A percentile compares a stretch with the other conserved stretches of the same genome.
phyloP scores from a whole-genome alignment of 2,329 filamentous ascomycete species.

The Pseudonectria buxi region DNA sequence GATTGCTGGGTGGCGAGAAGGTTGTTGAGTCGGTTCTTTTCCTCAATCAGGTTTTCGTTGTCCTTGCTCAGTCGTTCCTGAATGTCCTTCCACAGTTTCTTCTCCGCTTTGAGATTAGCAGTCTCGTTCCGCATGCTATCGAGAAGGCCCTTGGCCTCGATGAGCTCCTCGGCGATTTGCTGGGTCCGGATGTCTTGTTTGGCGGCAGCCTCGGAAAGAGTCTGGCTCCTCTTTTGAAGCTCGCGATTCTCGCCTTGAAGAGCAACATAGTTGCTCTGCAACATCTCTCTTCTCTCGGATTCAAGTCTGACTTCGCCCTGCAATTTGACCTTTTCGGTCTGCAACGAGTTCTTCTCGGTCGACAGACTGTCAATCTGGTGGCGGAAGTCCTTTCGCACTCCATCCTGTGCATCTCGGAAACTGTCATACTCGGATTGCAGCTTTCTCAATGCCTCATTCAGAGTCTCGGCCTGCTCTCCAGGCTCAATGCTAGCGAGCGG shows the following conservation, averaged over 20 bases:
- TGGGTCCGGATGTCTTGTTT: constrained; percentile 87
- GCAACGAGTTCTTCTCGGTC: constrained; percentile 72
- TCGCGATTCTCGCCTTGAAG: constrained; percentile 80
- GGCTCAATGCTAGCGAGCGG: constrained; percentile 54
- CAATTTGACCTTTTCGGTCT: constrained; percentile 73
- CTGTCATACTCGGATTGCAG: constrained; percentile 85
- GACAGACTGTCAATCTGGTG: constrained; percentile 78
- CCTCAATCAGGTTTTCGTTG: constrained; percentile 76
- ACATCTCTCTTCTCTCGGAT: constrained; percentile 78
- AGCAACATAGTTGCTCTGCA: constrained; percentile 80
- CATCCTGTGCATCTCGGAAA: constrained; percentile 77
- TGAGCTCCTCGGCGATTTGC: constrained; percentile 85
- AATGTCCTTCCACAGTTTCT: constrained; percentile 89
- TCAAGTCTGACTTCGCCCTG: constrained; percentile 77
- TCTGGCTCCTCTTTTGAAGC: constrained; percentile 73
- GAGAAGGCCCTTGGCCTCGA: constrained; percentile 73
- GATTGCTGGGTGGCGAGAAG: constrained; percentile 80
- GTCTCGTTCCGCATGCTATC: constrained; percentile 88
- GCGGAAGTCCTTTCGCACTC: constrained; percentile 74
- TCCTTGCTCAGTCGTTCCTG: constrained; percentile 83
- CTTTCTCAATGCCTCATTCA: constrained; percentile 74
- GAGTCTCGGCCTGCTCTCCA: constrained; percentile 49
- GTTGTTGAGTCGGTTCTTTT: constrained; percentile 76
- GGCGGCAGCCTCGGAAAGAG: constrained; percentile 72
- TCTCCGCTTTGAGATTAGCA: constrained; percentile 89